Percentiles rank a stretch among this genome's conserved stretches.
These are phyloP conservation scores for Moricandia arvensis DNA, from an alignment of 345 rosid species.

Conservation along the genomic window DNA sequence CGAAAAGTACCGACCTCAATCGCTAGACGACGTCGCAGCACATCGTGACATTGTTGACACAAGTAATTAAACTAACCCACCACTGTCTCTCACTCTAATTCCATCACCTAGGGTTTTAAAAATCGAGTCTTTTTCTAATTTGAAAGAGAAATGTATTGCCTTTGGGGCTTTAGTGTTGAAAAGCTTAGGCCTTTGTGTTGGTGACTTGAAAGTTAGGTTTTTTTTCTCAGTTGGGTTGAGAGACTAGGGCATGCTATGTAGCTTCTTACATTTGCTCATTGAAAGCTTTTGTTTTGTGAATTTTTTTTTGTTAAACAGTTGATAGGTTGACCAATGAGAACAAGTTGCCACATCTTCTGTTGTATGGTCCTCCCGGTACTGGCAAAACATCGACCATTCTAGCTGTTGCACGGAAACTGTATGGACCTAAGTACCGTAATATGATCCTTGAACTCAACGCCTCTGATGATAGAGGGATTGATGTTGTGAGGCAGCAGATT, in stretches of 20 bases:
- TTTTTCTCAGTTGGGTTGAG: too few species aligned
- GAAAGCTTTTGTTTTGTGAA: conserved; percentile 1
- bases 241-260: neutral
- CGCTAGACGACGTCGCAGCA: conserved; percentile 94
- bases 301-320: conserved; percentile 45
- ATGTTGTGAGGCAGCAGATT: conserved; percentile 90
- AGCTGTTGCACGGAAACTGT: conserved; percentile 93
- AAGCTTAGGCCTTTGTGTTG: neutral
- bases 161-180: neutral
- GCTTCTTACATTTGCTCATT: neutral
- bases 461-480: conserved; percentile 95
- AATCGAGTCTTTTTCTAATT: neutral
- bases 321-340: conserved; percentile 95
- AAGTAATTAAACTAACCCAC: conserved; percentile 45
- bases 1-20: conserved; percentile 94
- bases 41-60: conserved; percentile 98
- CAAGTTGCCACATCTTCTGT: conserved; percentile 80
- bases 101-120: conserved; percentile 28
- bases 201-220: too few species aligned
- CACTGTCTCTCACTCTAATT: neutral
- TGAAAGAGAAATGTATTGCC: too few species aligned
- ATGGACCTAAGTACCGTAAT: conserved; percentile 78
- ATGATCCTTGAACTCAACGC: conserved; percentile 98
- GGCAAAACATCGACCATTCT: conserved; percentile 99
- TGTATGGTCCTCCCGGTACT: conserved; percentile 98